Conservation (phyloP, 176 grass and related monocot species). For the Puya raimondii region DNA sequence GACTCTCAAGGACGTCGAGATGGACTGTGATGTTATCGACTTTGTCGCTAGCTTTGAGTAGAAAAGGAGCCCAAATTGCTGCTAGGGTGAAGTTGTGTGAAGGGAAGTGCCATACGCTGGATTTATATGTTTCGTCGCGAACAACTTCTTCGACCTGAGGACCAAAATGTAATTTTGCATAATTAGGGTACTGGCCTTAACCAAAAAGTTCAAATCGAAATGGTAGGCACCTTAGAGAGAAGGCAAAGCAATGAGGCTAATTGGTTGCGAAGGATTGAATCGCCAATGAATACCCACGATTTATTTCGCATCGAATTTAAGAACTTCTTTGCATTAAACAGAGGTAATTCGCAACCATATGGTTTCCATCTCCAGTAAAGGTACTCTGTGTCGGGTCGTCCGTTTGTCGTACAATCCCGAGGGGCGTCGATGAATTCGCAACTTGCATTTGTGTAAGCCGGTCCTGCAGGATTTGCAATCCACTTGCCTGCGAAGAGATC, state of each 20-base stretch:
- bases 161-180: not conserved
- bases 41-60: slow-evolving; percentile 52
- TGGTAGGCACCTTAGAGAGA: slow-evolving; percentile 55
- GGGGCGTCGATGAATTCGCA: slow-evolving; percentile 78
- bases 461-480: slow-evolving; percentile 42
- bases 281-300: slow-evolving; percentile 84
- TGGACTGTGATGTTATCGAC: slow-evolving; percentile 49
- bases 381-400: slow-evolving; percentile 60
- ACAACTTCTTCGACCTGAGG: slow-evolving; percentile 67
- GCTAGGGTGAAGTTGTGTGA: slow-evolving; percentile 69
- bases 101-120: slow-evolving; percentile 63
- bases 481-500: slow-evolving; percentile 67
- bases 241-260: slow-evolving; percentile 82
- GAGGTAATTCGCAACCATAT: slow-evolving; percentile 49
- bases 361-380: slow-evolving; percentile 91
- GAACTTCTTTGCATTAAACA: slow-evolving; percentile 55
- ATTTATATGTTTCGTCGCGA: slow-evolving; percentile 54
- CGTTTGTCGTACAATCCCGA: slow-evolving; percentile 84
- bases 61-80: slow-evolving; percentile 70
- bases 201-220: not conserved
- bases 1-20: slow-evolving; percentile 46
- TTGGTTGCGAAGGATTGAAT: slow-evolving; percentile 91
- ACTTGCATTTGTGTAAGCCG: slow-evolving; percentile 63
- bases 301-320: slow-evolving; percentile 48
- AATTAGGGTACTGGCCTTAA: no score